Evolutionary conservation across 495 filamentous ascomycete species (phyloP).

Genomic region (Astrothelium subdiscretum): DNA sequence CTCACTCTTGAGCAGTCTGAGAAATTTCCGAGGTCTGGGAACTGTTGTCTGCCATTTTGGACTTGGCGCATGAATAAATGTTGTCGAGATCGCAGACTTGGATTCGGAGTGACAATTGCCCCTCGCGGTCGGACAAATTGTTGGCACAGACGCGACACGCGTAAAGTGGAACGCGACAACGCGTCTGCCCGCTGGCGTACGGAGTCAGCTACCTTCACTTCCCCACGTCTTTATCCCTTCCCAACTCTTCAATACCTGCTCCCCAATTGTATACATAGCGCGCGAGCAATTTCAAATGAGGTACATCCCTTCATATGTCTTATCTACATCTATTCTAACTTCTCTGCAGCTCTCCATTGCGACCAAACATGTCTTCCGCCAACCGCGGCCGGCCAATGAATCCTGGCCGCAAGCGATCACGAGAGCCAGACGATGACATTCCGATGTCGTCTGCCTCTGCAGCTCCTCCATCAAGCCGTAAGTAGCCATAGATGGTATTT

Average conservation of each 20-base stretch:
- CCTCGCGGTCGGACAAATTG: background rate
- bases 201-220: constrained; percentile 13
- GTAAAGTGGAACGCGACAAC: constrained; percentile 5
- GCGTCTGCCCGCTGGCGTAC: constrained; percentile 9
- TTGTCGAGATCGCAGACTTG: background rate
- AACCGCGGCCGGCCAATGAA: constrained; percentile 59
- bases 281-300: constrained; percentile 20
- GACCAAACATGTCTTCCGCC: constrained; percentile 70
- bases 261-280: background rate
- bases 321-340: background rate
- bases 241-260: background rate
- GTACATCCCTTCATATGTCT: constrained; percentile 14
- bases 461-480: constrained; percentile 60
- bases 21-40: constrained; percentile 59
- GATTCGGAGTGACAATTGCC: background rate
- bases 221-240: constrained; percentile 2
- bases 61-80: background rate
- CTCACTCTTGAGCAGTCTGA: constrained; percentile 80
- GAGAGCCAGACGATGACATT: constrained; percentile 64
- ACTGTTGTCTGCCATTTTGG: constrained; percentile 9
- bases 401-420: constrained; percentile 66
- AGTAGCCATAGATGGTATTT: constrained; percentile 22
- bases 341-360: constrained; percentile 61
- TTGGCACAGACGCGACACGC: constrained; percentile 6
- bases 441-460: constrained; percentile 46